Percentiles rank a stretch among this genome's conserved stretches.
Conservation (phyloP, 805 yeast genomes). For the Zygosaccharomyces gambellarensis region DNA sequence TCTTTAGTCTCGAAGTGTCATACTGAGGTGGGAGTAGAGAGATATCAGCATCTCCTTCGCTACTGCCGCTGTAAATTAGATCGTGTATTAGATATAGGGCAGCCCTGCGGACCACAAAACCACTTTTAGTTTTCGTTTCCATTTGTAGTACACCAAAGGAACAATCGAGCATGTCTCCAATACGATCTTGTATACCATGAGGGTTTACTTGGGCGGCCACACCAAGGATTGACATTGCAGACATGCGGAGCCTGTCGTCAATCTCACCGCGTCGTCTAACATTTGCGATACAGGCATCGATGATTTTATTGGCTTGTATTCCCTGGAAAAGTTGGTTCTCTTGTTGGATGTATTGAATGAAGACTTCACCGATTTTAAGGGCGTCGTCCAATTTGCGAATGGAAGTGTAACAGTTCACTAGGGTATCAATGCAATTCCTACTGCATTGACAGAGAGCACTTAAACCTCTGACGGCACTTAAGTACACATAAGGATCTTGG, state of each 20-base stretch:
- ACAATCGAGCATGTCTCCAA: constrained; percentile 65
- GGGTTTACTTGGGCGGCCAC: constrained; percentile 57
- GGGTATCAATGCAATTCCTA: constrained; percentile 34
- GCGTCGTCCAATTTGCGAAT: constrained; percentile 53
- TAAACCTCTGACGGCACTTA: constrained; percentile 79
- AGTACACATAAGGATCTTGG: constrained; percentile 79
- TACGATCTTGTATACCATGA: constrained; percentile 41
- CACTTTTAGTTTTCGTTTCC: constrained; percentile 45
- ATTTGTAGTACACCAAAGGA: constrained; percentile 66
- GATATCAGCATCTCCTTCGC: constrained; percentile 37
- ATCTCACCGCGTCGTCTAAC: constrained; percentile 34
- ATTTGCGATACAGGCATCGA: constrained; percentile 40
- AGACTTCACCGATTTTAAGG: constrained; percentile 78
- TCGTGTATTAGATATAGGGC: constrained; percentile 68
- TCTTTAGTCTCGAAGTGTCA: constrained; percentile 38
- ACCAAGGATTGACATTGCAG: constrained; percentile 84
- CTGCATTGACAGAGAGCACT: constrained; percentile 51
- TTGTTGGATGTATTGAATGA: constrained; percentile 52
- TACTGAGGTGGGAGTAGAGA: constrained; percentile 48
- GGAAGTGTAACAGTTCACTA: constrained; percentile 39
- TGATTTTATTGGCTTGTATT: constrained; percentile 39
- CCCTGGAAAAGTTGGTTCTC: constrained; percentile 49
- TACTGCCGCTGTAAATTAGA: constrained; percentile 36
- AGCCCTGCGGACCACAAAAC: constrained; percentile 58
- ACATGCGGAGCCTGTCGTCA: constrained; percentile 70